These are phyloP conservation scores for Magnusiomyces clavatus DNA, from an alignment of 1,139 yeast species.

Conservation along the genomic window DNA sequence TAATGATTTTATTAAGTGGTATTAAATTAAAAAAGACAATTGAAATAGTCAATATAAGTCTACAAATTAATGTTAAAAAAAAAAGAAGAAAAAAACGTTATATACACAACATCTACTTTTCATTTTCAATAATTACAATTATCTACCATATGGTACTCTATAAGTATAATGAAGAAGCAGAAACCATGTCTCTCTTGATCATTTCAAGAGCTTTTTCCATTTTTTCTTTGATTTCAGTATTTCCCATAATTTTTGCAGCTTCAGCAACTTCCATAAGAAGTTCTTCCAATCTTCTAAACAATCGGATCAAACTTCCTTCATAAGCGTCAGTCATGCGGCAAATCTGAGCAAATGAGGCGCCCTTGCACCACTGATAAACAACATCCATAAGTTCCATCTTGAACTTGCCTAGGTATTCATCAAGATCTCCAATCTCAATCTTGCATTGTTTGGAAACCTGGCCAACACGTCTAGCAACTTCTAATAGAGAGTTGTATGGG, in stretches of 20 bases:
- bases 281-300: slow-evolving; percentile 91
- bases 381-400: slow-evolving; percentile 95
- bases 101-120: too few relatives aligned
- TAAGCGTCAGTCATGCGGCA: slow-evolving; percentile 98
- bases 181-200: slow-evolving; percentile 92
- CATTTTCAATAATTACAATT: too few relatives aligned
- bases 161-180: slow-evolving; percentile 88
- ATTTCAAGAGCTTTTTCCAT: slow-evolving; percentile 80
- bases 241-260: slow-evolving; percentile 92
- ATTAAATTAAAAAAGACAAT: too few relatives aligned
- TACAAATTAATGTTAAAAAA: too few relatives aligned
- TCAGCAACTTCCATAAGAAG: slow-evolving; percentile 79
- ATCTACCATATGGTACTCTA: too few relatives aligned
- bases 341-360: slow-evolving; percentile 90
- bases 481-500: slow-evolving; percentile 79
- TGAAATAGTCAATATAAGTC: too few relatives aligned
- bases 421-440: slow-evolving; percentile 69
- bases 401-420: slow-evolving; percentile 85
- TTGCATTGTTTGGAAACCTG: slow-evolving; percentile 84
- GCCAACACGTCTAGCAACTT: slow-evolving; percentile 85
- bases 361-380: slow-evolving; percentile 93
- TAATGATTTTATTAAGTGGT: too few relatives aligned
- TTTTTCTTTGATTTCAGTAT: slow-evolving; percentile 72
- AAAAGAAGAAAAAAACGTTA: too few relatives aligned
- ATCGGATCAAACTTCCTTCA: slow-evolving; percentile 91